Evolutionary conservation across 2,329 filamentous ascomycete genomes (phyloP).

Genomic region (Sporothrix brasiliensis): DNA sequence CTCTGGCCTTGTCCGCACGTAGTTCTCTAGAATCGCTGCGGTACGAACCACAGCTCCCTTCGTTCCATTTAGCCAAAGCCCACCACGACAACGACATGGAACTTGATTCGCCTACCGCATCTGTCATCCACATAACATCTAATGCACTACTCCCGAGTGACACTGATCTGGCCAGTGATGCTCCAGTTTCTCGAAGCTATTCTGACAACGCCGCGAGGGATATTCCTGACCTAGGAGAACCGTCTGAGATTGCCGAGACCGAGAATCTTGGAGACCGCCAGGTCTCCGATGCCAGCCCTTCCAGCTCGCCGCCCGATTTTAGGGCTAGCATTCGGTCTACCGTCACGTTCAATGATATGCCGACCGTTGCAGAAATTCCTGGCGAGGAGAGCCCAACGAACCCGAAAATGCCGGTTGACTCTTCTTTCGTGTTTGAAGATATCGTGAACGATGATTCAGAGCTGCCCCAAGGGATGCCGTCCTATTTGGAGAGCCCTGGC

Average conservation of each 20-base stretch:
- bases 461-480: slow-evolving; percentile 44
- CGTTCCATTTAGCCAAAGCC: slow-evolving; percentile 47
- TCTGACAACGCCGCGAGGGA: slow-evolving; percentile 48
- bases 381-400: slow-evolving; percentile 48
- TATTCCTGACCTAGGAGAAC: slow-evolving; percentile 50
- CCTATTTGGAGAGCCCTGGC: slow-evolving; percentile 38
- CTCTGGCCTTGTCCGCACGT: slow-evolving; percentile 17
- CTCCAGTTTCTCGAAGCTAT: slow-evolving; percentile 36
- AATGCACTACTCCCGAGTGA: slow-evolving; percentile 34
- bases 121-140: slow-evolving; percentile 20
- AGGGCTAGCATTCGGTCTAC: slow-evolving; percentile 46
- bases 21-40: slow-evolving; percentile 32
- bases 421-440: slow-evolving; percentile 44
- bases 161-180: not conserved
- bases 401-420: slow-evolving; percentile 48
- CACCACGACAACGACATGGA: slow-evolving; percentile 39
- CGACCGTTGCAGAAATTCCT: slow-evolving; percentile 49
- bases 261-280: slow-evolving; percentile 37
- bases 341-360: slow-evolving; percentile 51
- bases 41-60: slow-evolving; percentile 42
- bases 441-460: slow-evolving; percentile 50
- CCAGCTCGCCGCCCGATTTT: slow-evolving; percentile 53
- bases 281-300: slow-evolving; percentile 44
- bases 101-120: slow-evolving; percentile 18
- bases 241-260: slow-evolving; percentile 45